Evolutionary conservation across 2,329 filamentous ascomycete species (phyloP).

Genomic region (Trichophyton simii): DNA sequence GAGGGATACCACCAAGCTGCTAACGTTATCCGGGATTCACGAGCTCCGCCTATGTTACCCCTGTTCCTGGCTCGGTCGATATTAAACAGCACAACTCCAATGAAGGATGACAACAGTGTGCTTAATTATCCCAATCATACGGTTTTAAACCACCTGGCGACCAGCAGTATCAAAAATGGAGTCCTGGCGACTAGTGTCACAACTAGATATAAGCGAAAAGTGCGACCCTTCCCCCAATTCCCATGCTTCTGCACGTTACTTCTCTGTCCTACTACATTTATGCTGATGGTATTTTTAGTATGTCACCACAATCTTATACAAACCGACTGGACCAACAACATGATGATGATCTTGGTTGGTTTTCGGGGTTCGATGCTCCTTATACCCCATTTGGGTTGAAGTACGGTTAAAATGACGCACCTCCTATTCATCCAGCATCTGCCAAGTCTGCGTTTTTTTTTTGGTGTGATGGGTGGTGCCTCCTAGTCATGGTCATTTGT

Average conservation of each 20-base stretch:
- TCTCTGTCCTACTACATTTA: not conserved
- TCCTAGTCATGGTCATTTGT: not conserved
- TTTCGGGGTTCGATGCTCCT: not conserved
- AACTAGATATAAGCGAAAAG: slow-evolving; percentile 90
- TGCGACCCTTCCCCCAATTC: slow-evolving; percentile 15
- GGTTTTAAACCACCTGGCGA: slow-evolving; percentile 88
- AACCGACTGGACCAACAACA: slow-evolving; percentile 50
- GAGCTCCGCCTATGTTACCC: slow-evolving; percentile 71
- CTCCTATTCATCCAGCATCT: too few relatives aligned
- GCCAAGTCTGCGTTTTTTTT: not conserved
- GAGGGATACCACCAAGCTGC: slow-evolving; percentile 61
- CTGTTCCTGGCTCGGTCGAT: slow-evolving; percentile 91
- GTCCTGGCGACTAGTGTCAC: slow-evolving; percentile 91
- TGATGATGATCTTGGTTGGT: not conserved
- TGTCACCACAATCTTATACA: slow-evolving; percentile 95
- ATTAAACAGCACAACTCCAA: slow-evolving; percentile 74
- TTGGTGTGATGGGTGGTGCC: not conserved
- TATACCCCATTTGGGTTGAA: not conserved
- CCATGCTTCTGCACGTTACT: slow-evolving; percentile 2
- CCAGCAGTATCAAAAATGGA: slow-evolving; percentile 94
- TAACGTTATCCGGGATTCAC: slow-evolving; percentile 62
- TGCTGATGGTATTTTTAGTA: slow-evolving; percentile 48
- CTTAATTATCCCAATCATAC: slow-evolving; percentile 95
- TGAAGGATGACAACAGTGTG: slow-evolving; percentile 97
- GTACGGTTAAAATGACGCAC: not conserved